phyloP scores from a whole-genome alignment of 108 stramenopile species.

The Pseudonitzschia multiseries region DNA sequence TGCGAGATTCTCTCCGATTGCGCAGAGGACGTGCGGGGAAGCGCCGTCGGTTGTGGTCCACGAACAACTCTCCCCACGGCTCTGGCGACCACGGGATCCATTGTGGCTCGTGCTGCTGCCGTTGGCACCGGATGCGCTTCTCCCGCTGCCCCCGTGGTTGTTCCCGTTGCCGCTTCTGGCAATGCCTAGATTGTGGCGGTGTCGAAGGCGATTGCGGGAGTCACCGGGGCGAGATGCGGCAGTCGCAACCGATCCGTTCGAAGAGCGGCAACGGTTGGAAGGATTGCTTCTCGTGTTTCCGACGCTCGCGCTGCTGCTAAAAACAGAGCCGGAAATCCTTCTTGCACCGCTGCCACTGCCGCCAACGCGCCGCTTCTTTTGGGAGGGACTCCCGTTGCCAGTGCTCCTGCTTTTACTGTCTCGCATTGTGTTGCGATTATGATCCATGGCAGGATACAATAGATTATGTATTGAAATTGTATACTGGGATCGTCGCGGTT shows the following conservation, averaged over 20 bases:
- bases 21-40: constrained; percentile 60
- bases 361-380: not conserved
- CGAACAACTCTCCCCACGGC: not conserved
- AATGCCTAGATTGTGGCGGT: constrained; percentile 5
- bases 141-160: not conserved
- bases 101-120: not conserved
- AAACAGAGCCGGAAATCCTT: not conserved
- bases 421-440: not conserved
- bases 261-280: not conserved
- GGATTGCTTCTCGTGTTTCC: not conserved
- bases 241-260: not conserved
- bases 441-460: not conserved
- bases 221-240: constrained; percentile 1
- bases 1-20: constrained; percentile 86
- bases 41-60: not conserved
- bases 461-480: too few species aligned
- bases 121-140: not conserved
- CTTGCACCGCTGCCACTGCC: not conserved
- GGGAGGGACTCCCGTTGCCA: not conserved
- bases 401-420: not conserved
- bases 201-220: not conserved
- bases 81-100: not conserved
- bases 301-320: not conserved
- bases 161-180: not conserved
- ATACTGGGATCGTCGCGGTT: too few species aligned